phyloP scores from a whole-genome alignment of 441 rosid species.

The Syzygium malaccense region DNA sequence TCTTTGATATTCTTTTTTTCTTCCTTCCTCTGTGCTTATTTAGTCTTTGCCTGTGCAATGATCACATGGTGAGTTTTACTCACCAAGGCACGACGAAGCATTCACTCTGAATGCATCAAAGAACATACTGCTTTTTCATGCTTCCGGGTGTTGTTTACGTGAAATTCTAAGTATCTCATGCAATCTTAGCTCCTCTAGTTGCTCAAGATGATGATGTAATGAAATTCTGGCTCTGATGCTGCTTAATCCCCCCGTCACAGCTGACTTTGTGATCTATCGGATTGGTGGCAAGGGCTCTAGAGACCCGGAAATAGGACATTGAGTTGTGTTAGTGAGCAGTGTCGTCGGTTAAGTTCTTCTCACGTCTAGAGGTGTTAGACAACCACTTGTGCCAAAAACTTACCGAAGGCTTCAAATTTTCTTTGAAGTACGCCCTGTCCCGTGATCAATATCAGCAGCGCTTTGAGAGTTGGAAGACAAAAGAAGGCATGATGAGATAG shows the following conservation, averaged over 20 bases:
- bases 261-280: neutral
- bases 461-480: neutral
- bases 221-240: neutral
- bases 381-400: neutral
- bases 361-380: neutral
- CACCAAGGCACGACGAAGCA: neutral
- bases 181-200: neutral
- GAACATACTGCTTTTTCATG: neutral
- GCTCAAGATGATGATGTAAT: neutral
- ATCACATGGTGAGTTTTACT: neutral
- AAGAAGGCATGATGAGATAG: neutral
- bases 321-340: neutral
- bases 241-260: neutral
- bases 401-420: neutral
- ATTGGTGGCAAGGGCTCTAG: neutral
- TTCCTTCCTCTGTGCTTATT: neutral
- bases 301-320: neutral
- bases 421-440: neutral
- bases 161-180: neutral
- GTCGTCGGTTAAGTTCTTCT: neutral
- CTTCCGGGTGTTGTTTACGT: neutral
- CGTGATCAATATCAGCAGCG: neutral
- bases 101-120: neutral
- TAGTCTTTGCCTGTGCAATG: neutral
- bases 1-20: neutral